Evolutionary conservation across 2,329 filamentous ascomycete genomes (phyloP).

Genomic region (Diplodia corticola): DNA sequence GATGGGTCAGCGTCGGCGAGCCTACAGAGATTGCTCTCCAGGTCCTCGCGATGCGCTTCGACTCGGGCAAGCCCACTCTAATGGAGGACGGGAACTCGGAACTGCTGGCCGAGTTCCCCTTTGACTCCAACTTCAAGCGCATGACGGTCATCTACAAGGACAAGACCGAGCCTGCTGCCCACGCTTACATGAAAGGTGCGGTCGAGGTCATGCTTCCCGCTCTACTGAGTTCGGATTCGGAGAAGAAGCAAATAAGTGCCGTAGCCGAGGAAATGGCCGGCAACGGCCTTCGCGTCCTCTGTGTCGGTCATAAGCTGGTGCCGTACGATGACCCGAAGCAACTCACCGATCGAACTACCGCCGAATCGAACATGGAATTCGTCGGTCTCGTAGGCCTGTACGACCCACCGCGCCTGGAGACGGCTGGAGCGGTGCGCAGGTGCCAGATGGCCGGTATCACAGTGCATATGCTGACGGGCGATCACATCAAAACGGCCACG

Average conservation of each 20-base stretch:
- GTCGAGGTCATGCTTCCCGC: slow-evolving; percentile 40
- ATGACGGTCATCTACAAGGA: slow-evolving; percentile 43
- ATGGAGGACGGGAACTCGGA: slow-evolving; percentile 33
- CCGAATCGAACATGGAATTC: slow-evolving; percentile 70
- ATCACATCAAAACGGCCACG: slow-evolving; percentile 48
- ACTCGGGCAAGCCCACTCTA: slow-evolving; percentile 36
- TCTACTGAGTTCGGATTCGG: slow-evolving; percentile 34
- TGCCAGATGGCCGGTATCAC: slow-evolving; percentile 51
- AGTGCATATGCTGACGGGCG: slow-evolving; percentile 53
- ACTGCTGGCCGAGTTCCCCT: slow-evolving; percentile 41
- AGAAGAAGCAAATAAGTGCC: slow-evolving; percentile 33
- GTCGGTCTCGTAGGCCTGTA: slow-evolving; percentile 84
- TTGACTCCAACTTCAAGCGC: slow-evolving; percentile 43
- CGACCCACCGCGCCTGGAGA: slow-evolving; percentile 81
- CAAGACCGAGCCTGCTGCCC: slow-evolving; percentile 31
- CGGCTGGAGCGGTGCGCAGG: slow-evolving; percentile 56
- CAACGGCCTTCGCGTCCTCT: slow-evolving; percentile 41
- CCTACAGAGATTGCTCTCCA: slow-evolving; percentile 42
- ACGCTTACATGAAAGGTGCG: slow-evolving; percentile 43
- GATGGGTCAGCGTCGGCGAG: slow-evolving; percentile 15
- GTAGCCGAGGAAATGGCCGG: slow-evolving; percentile 40
- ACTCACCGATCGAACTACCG: slow-evolving; percentile 51
- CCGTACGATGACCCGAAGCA: neutral
- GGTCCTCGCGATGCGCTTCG: slow-evolving; percentile 42
- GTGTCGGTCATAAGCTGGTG: slow-evolving; percentile 37